Conservation (phyloP, 345 rosid species). For the Euclidium syriacum region DNA sequence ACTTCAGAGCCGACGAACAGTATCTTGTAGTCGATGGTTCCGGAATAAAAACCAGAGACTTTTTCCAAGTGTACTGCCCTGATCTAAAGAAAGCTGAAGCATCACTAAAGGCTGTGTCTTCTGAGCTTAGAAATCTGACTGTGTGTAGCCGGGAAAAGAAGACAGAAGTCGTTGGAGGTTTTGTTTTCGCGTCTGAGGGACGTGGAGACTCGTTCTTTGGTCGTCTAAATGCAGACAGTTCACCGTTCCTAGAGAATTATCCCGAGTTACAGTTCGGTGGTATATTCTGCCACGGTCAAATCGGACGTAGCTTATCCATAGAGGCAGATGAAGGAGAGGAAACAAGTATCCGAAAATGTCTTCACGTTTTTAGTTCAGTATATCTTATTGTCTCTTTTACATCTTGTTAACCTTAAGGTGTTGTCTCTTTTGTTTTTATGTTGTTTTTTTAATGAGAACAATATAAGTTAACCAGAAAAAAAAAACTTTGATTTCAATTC, state of each 20-base stretch:
- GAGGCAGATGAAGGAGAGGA: conserved; percentile 7
- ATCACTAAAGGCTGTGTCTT: conserved; percentile 34
- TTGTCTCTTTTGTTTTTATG: neutral
- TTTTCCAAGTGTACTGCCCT: conserved; percentile 54
- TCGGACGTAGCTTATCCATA: conserved; percentile 39
- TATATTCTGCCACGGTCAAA: conserved; percentile 62
- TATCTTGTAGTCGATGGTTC: conserved; percentile 49
- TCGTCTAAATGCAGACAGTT: conserved; percentile 40
- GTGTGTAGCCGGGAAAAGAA: no score
- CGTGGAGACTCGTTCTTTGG: conserved; percentile 54
- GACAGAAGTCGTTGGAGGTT: conserved; percentile 71
- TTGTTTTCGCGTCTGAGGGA: conserved; percentile 48
- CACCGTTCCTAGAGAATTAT: conserved; percentile 61
- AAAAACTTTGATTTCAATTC: neutral
- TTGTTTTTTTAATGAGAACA: neutral
- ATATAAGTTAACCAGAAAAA: neutral
- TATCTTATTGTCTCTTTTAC: conserved; percentile 52
- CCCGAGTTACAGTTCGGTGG: conserved; percentile 60
- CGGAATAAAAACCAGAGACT: conserved; percentile 63
- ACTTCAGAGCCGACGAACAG: conserved; percentile 59
- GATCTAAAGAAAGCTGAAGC: conserved; percentile 38
- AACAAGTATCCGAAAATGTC: conserved; percentile 20
- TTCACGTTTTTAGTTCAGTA: conserved; percentile 59
- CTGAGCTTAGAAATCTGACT: conserved; percentile 33
- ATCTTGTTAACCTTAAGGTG: neutral